Base-by-base conservation (phyloP, 2,329 filamentous ascomycete species). In the Pseudogymnoascus sp. region DNA sequence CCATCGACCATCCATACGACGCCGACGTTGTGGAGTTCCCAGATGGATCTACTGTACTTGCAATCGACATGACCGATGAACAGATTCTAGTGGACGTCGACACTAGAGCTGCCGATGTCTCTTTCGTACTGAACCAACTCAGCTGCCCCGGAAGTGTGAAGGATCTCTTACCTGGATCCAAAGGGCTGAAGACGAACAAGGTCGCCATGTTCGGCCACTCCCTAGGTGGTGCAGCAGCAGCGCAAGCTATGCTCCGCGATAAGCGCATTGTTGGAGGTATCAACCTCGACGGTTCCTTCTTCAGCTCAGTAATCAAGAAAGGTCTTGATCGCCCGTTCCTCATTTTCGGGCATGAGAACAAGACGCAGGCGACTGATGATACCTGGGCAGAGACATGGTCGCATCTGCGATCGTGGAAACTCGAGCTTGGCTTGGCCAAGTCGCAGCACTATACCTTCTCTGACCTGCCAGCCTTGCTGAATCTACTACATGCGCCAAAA, bases 271-370 rank as follows among this genome's bases (percentile, higher is more conserved):
- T 67, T 1, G 73, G 69, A 2, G 75, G 74, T 1, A 63, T 77
- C 5, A 74, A 76, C 55, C 66, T 77, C 15, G 76, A 78, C 63
- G 75, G 76, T 1, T 59, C 63, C 2, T 67, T 76, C 42, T 72
- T 70, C 58, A 70, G 72, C 1, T 58, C 64, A 9, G 68, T 68
- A 2, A 59, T 70, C 3, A 25, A 67, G 3, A 60, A 61, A 1
- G 73, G 72, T 2, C 65, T 72, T 8, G 29, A 60, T 1, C 63
- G 67, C 21, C 72, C 73, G 0, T 73, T 76, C 58, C 40, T 76
- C 37, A 59, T 71, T 1, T 67, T 74, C 36, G 72, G 70, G 3
- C 67, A 71, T 18, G 66, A 66, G 15, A 68, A 66, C 3, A 67
- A 71, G 33, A 73, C 71, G n/a, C 42, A 55, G 5, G 63, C 62